Conservation (phyloP, 768 basidiomycete genomes). For the Serendipita sp. region DNA sequence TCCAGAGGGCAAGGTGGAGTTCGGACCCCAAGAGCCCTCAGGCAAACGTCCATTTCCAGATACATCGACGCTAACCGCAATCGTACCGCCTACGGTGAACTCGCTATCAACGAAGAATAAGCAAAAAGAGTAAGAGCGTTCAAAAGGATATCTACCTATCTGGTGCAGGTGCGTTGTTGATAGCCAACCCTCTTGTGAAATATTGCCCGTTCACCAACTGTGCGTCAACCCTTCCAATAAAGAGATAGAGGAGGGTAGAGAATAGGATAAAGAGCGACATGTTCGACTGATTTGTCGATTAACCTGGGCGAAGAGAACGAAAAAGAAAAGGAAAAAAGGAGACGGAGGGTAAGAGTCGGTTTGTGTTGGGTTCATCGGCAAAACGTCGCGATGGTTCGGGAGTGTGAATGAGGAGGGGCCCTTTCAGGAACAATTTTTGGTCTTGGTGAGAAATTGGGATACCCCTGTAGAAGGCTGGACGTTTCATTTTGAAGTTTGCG, state of each 20-base stretch:
- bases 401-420: no score
- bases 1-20: constrained; percentile 18
- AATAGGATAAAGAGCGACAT: background rate
- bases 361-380: no score
- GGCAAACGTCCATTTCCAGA: constrained; percentile 2
- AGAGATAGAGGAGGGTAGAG: background rate
- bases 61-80: constrained; percentile 25
- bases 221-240: background rate
- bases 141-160: constrained; percentile 15
- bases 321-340: background rate
- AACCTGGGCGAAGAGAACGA: background rate
- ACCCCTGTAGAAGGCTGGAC: no score
- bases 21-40: constrained; percentile 8
- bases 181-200: constrained; percentile 18
- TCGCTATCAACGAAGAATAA: constrained; percentile 12
- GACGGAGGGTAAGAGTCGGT: background rate
- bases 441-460: no score
- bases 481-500: no score
- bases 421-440: no score
- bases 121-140: background rate
- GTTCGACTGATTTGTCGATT: background rate
- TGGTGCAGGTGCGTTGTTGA: constrained; percentile 20
- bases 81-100: constrained; percentile 17
- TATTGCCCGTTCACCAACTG: constrained; percentile 8
- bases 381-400: no score